Evolutionary conservation across 2,329 filamentous ascomycete species (phyloP).

Genomic region (Fusarium sp.): DNA sequence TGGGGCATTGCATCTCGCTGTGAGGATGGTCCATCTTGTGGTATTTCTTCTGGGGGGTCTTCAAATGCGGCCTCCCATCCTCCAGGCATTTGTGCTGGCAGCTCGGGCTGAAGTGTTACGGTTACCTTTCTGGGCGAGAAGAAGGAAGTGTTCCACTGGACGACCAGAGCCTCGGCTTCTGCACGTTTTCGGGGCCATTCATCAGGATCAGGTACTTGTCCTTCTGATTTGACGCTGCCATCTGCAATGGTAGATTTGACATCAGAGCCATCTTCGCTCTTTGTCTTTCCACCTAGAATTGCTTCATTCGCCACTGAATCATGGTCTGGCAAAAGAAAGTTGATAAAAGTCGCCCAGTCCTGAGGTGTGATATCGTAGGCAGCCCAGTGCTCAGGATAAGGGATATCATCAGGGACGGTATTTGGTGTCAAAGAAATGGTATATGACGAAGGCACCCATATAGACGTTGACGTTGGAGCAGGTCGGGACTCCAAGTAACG

Average conservation of each 20-base stretch:
- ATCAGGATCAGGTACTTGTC: conserved; percentile 20
- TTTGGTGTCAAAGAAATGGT: conserved; percentile 49
- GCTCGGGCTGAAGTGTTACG: conserved; percentile 50
- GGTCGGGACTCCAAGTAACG: conserved; percentile 62
- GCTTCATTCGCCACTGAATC: conserved; percentile 57
- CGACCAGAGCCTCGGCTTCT: conserved; percentile 55
- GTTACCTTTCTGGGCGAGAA: conserved; percentile 62
- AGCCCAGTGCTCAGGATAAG: conserved; percentile 54
- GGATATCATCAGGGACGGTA: conserved; percentile 57
- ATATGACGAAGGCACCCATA: conserved; percentile 47
- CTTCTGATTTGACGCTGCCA: conserved; percentile 12
- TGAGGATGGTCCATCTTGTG: conserved; percentile 19
- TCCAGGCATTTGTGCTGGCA: conserved; percentile 43
- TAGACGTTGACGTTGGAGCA: conserved; percentile 42
- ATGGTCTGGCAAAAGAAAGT: conserved; percentile 65
- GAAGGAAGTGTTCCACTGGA: conserved; percentile 69
- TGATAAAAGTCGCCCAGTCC: conserved; percentile 70
- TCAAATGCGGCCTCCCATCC: conserved; percentile 43
- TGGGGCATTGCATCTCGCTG: conserved; percentile 23
- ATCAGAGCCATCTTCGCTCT: conserved; percentile 53
- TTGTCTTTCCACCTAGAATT: conserved; percentile 61
- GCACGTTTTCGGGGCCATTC: conserved; percentile 43
- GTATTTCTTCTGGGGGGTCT: conserved; percentile 11
- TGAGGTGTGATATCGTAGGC: conserved; percentile 59
- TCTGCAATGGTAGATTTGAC: conserved; percentile 35